Evolutionary conservation across 2,329 filamentous ascomycete species (phyloP), one percentile per base, ranked within the genome.

Genomic region (Gnomoniopsis sp.): DNA sequence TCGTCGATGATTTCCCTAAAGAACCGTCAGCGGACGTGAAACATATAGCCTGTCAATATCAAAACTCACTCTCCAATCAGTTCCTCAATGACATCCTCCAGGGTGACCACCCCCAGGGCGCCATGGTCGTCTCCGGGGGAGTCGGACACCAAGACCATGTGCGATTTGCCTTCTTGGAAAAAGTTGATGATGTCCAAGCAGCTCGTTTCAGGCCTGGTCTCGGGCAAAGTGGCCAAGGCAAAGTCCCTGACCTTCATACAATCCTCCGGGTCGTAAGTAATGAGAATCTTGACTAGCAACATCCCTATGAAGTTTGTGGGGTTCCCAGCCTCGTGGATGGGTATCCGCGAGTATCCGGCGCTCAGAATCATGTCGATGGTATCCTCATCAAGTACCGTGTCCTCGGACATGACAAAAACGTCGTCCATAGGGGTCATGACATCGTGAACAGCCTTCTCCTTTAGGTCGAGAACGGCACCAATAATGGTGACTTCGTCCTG

Each of bases 361-460:
- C 91, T 92, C 8, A 98, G 81, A 58, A 99, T 97, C 61, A 86
- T 85, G 72, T 98, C 91, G 88, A 98, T 98, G 66, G 92, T 98
- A 68, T 87, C 81, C 73, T 98, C 93, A 69, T 99, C 92, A 58
- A 99, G 77, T 2, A 98, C 81, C 4, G 93, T 95, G 68, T 99
- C 93, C 53, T 93, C 90, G n/a, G 92, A 92, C 85, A 99, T 91
- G 62, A 90, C 93, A 71, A 96, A 99, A 51, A 98, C 95, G 70
- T 99, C 93, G 49, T 91, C 87, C 90, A 99, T 98, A 1, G 95
- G 95, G 0, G 96, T 99, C 95, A 99, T 99, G 70, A 99, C 96
- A 69, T 86, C 89, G 48, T 91, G 91, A 7, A 99, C 93, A 0
- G 93, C 82, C 77, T 99, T 99, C 65, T 95, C 93, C 77, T 98